Base-by-base conservation (phyloP, 257 asterid species). In the Echites panduratus region DNA sequence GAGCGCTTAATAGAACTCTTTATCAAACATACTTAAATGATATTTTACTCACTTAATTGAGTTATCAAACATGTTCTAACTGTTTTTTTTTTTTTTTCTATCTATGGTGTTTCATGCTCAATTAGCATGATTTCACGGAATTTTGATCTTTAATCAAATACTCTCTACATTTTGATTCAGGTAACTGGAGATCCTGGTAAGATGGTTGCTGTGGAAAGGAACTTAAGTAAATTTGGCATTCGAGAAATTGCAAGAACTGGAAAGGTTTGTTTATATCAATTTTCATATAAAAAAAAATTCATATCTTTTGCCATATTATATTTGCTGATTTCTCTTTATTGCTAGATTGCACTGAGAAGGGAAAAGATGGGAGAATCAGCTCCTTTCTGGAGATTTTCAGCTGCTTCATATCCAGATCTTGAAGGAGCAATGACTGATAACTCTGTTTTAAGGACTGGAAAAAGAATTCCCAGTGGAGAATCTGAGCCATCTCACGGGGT, bases 181-280 rank as follows among this genome's bases (percentile, higher is more conserved):
- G 95, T 94, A 54, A 94, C 99, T 66, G 99, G 99, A 76, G 99
- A 94, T 86, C 99, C 99, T 52, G 99, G 99, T 74, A 94, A 94
- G 89, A 85, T 91, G 85, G 96, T 89, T 79, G 97, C 97, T 19
- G 90, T 87, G 61, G 89, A 88, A 73, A 91, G 94, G 81, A 94
- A 89, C 80, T 88, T 94, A 56, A 83, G 96, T 77, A 94, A 91
- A 81, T 91, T 94, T 84, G 97, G 99, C 67, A 89, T 94, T 57
- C 90, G 84, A 80, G 99, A 94, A 86, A 86, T 91, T 78, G 99
- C 96, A 45, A 87, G 97, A 83, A 94, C 99, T 7, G 97, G 99
- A 80, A 94, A 94, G 90, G 98, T 94, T 74, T 68, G 50, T 14
- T 20, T 54, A 35, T 16, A n/a, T n/a, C n/a, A n/a, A n/a, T n/a